Percentiles rank a stretch among this genome's conserved stretches.
phyloP scores from a whole-genome alignment of 441 rosid genomes.

The Arabidopsis lyrata region DNA sequence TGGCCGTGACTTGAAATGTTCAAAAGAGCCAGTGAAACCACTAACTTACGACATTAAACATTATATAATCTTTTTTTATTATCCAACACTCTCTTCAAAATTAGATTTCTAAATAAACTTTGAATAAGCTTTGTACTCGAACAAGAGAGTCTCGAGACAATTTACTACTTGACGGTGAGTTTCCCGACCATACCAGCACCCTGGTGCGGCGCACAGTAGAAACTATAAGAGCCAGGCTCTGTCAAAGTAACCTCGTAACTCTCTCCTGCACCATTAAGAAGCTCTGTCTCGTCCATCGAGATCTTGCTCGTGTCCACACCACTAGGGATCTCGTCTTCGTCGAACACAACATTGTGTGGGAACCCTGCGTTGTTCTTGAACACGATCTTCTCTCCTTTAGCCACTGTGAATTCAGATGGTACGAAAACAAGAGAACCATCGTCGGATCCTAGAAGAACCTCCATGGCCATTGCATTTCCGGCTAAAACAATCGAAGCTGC shows the following conservation, averaged over 20 bases:
- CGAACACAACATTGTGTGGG: constrained; percentile 92
- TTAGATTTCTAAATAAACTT: background rate
- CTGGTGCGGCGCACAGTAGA: constrained; percentile 91
- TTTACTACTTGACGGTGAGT: constrained; percentile 57
- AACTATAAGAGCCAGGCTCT: constrained; percentile 72
- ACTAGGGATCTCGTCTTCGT: constrained; percentile 82
- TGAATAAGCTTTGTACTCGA: background rate
- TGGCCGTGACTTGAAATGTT: too few relatives aligned
- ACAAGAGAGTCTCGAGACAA: background rate
- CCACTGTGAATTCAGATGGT: constrained; percentile 60
- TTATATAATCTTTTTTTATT: background rate
- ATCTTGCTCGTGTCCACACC: constrained; percentile 86
- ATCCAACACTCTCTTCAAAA: background rate
- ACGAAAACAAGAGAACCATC: constrained; percentile 76
- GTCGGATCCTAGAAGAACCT: constrained; percentile 66
- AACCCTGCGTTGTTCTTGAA: constrained; percentile 95
- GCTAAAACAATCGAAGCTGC: constrained; percentile 75
- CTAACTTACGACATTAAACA: too few relatives aligned
- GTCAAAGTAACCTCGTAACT: constrained; percentile 65
- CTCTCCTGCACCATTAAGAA: constrained; percentile 76
- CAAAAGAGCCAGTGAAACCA: too few relatives aligned
- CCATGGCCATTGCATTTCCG: constrained; percentile 82
- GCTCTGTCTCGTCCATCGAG: constrained; percentile 78
- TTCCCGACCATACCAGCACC: constrained; percentile 96
- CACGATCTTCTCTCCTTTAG: constrained; percentile 83